These are phyloP conservation scores for Lachancea cidri DNA, from an alignment of 805 yeast species.

Conservation along the genomic window DNA sequence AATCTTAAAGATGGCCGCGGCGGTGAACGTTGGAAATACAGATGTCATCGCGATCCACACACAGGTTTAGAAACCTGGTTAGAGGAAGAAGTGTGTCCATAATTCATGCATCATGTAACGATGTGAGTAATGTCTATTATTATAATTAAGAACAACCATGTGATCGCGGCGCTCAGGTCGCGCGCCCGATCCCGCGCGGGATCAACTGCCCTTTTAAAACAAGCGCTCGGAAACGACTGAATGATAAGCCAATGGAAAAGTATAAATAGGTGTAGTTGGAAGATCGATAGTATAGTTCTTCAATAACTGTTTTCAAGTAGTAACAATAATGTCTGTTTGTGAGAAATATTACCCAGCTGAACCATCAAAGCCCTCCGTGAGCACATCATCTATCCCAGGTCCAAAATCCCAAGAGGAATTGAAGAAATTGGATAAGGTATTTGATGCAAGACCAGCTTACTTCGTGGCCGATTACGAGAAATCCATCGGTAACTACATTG, in stretches of 20 bases:
- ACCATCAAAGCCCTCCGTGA: slow-evolving; percentile 64
- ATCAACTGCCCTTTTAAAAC: background rate
- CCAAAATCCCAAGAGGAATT: slow-evolving; percentile 56
- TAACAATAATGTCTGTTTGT: slow-evolving; percentile 36
- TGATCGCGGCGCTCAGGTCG: background rate
- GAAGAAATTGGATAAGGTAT: slow-evolving; percentile 48
- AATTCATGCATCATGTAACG: slow-evolving; percentile 5
- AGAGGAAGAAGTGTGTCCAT: slow-evolving; percentile 77
- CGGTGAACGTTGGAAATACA: slow-evolving; percentile 26
- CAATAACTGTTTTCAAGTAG: background rate
- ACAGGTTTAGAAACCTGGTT: slow-evolving; percentile 61
- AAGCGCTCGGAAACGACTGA: background rate
- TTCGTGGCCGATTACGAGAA: slow-evolving; percentile 61
- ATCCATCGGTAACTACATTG: slow-evolving; percentile 60
- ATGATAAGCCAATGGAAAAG: background rate
- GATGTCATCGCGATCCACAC: slow-evolving; percentile 35
- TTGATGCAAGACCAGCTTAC: slow-evolving; percentile 59
- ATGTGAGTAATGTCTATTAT: slow-evolving; percentile 1
- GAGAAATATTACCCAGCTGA: slow-evolving; percentile 70
- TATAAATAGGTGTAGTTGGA: background rate
- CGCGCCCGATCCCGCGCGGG: background rate
- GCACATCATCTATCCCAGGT: slow-evolving; percentile 66
- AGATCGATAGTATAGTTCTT: background rate
- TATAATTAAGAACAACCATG: background rate
- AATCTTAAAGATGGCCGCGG: slow-evolving; percentile 47